Base-by-base conservation (phyloP, 164 flowering plant genomes). In the Nelumbo lutea region DNA sequence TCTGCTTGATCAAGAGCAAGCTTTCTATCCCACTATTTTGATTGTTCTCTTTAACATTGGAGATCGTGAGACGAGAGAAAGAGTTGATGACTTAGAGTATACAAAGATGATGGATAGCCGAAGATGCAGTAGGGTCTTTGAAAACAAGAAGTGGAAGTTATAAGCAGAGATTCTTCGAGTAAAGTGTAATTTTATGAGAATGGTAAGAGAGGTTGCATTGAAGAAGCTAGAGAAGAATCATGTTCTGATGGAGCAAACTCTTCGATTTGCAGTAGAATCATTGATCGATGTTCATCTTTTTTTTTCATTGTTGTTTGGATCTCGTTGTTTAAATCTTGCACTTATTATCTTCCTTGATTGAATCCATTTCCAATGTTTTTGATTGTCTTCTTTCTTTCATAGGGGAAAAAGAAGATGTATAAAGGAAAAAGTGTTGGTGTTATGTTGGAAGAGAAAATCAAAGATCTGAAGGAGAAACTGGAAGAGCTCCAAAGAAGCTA, bases 121-220 rank as follows among this genome's bases (percentile, higher is more conserved):
- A 43, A 41, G 67, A 71, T 1, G 65, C 78, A 40, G 73, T 52
- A 10, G 57, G 10, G 73, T 53, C 48, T 48, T 59, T 4, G 79
- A 45, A 27, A 86, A 77, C 50, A 90, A 84, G 75, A 79, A 80
- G 61, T 88, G 96, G 91, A 80, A 76, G 80, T 85, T 90, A 71
- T 92, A 90, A 67, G 87, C 90, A 10, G 97, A 93, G 82, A 83
- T 89, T 65, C 77, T 93, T 75, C 83, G 98, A 67, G 96, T 96
- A 4, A 96, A 90, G 69, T 93, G 98, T 68, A 83, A 84, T 65
- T 76, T 90, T 72, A 67, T 93, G 79, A 83, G 98, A 75, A 82
- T 83, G 87, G 94, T 91, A 70, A 87, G 87, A 61, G 90, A 87
- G 64, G 62, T 89, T 40, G 90, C 89, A 14, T 66, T 82, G 73